phyloP scores from a whole-genome alignment of 805 yeast genomes.

The Metahyphopichia silvanorum region DNA sequence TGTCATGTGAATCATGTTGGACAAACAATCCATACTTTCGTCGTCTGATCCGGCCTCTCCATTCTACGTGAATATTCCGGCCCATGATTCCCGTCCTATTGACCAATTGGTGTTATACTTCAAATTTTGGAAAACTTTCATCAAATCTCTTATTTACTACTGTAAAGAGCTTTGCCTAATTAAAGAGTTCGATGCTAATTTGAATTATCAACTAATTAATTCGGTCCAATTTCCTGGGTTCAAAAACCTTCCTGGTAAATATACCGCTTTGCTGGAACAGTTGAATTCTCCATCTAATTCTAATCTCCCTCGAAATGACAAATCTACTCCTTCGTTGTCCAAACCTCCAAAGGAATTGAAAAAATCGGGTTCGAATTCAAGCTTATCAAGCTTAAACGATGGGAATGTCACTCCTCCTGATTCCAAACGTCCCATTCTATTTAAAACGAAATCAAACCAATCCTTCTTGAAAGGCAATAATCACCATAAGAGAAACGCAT shows the following conservation, averaged over 20 bases:
- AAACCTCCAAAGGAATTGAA: constrained; percentile 17
- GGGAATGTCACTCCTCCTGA: constrained; percentile 4
- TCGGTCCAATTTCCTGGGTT: constrained; percentile 42
- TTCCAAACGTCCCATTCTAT: constrained; percentile 18
- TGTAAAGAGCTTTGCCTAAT: constrained; percentile 44
- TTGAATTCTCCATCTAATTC: neutral
- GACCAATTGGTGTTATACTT: constrained; percentile 35
- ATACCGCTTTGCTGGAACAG: constrained; percentile 3
- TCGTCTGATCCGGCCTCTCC: constrained; percentile 33
- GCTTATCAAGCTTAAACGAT: constrained; percentile 14
- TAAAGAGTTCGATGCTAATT: constrained; percentile 41
- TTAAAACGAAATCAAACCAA: constrained; percentile 20
- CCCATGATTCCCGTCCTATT: constrained; percentile 35
- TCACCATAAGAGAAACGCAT: constrained; percentile 11
- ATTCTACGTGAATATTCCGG: constrained; percentile 36
- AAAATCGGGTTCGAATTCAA: constrained; percentile 21
- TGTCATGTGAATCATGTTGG: constrained; percentile 1
- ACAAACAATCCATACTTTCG: constrained; percentile 25
- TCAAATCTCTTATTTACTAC: constrained; percentile 34
- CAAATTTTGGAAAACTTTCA: constrained; percentile 39
- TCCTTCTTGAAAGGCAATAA: constrained; percentile 5
- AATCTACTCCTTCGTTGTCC: too few species aligned
- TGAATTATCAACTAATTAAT: constrained; percentile 34
- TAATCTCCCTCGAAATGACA: too few species aligned
- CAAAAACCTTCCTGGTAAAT: constrained; percentile 35